Evolutionary conservation across 495 filamentous ascomycete species (phyloP).

Genomic region (Aspergillus asperescens): DNA sequence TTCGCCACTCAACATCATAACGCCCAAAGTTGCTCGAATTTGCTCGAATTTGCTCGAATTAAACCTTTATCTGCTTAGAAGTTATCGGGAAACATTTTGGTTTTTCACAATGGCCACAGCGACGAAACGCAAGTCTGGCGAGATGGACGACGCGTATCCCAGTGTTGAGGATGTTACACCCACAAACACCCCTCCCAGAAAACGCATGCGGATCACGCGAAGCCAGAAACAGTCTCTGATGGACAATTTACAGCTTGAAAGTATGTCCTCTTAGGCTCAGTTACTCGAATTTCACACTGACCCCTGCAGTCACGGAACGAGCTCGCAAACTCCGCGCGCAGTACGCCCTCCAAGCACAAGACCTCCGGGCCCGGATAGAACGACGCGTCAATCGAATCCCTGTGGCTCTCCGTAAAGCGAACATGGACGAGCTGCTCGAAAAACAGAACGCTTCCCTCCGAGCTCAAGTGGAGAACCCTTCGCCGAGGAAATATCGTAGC

Average conservation of each 20-base stretch:
- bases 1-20: conserved; percentile 10
- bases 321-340: conserved; percentile 86
- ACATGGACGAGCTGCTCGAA: conserved; percentile 74
- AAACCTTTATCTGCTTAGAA: not conserved
- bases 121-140: conserved; percentile 58
- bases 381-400: conserved; percentile 94
- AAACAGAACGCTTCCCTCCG: conserved; percentile 42
- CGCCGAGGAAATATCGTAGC: conserved; percentile 26
- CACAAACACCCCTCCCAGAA: conserved; percentile 56
- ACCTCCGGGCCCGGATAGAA: conserved; percentile 80
- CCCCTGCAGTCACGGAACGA: conserved; percentile 72
- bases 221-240: conserved; percentile 83
- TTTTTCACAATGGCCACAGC: conserved; percentile 47
- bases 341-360: conserved; percentile 81
- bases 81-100: not conserved
- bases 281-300: conserved; percentile 7
- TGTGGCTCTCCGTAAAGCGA: conserved; percentile 66
- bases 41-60: not conserved
- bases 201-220: conserved; percentile 61
- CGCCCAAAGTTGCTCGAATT: not conserved
- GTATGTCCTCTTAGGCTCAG: conserved; percentile 45
- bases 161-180: conserved; percentile 38
- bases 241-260: conserved; percentile 88
- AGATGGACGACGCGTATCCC: conserved; percentile 27
- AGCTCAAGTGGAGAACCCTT: conserved; percentile 26